Base-by-base conservation (phyloP, 352 stramenopile species). In the Phytophthora citrophthora region DNA sequence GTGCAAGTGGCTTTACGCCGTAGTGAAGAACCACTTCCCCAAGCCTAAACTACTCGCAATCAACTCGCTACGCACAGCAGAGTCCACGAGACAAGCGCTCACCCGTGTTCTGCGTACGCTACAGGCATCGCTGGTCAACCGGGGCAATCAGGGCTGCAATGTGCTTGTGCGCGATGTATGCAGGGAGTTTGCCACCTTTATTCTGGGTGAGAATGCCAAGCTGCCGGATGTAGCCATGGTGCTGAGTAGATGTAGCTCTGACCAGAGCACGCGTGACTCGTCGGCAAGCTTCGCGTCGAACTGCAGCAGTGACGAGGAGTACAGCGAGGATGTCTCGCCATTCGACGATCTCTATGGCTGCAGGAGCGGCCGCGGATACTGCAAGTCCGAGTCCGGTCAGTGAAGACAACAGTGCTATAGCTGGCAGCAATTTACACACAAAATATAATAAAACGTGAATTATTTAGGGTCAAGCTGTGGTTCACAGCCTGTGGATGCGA, bases 21-120 rank as follows among this genome's bases (percentile, higher is more conserved):
- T 77, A 38, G 43, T 77, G 27, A 77, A 77, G 60, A 66, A 74
- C 67, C 64, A 77, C 47, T 77, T 77, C 40, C 70, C 70, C 11
- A 65, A 66, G 24, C 59, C 55, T 18, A 72, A 73, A 23, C 48
- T 77, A 26, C 56, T 77, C 6, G 46, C 55, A 12, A 38, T 61
- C 53, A 70, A 74, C 31, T 72, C 70, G 5, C 47, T 56, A 2
- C 60, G 70, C 51, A 74, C 59, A 5, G 39, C 56, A 5, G 70
- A 77, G 49, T 46, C 51, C n/a, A 46, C 65, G 18, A 43, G 70
- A 16, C 66, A 74, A 46, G 65, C 70, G 18, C 65, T 77, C 12
- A 47, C 64, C 5, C 55, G 70, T 13, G 51, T 77, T 27, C 56
- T 77, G 11, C 29, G 51, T 7, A 77, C 70, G 10, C 27, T 77